Base-by-base conservation (phyloP, 331 rosid species). In the Ulmus americana region DNA sequence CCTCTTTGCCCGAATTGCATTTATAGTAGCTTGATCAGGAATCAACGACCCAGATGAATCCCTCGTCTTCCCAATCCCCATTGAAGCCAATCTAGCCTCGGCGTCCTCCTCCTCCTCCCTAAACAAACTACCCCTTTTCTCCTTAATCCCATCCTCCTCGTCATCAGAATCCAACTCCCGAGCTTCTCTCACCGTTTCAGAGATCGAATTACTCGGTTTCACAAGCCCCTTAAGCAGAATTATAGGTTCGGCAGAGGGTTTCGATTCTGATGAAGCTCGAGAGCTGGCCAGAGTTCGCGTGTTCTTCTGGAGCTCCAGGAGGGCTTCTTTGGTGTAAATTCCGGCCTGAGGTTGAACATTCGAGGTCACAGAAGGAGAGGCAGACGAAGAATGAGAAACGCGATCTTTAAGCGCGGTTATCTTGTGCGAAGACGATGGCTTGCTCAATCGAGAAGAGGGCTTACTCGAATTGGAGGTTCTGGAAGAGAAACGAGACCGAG, bases 281-380 rank as follows among this genome's bases (percentile, higher is more conserved):
- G 95, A 71, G 70, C 80, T 80, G 48, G 80, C 91, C 16, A 92
- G 79, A 60, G 95, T 92, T 74, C 97, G 86, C 2, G 98, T 85
- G 71, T 89, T 89, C 84, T 92, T 92, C 86, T 88, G 96, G 9
- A 92, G 95, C 77, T 88, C 95, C 1, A 76, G 94, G 64, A 92
- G 96, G 6, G 97, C 84, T 75, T 92, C 96, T 63, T 78, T 83
- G 67, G 98, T 92, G 77, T 92, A 92, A n/a, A 75, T 79, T 6
- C 97, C 97, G 4, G 95, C 98, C 72, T 81, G 96, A 9, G 98
- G 98, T 46, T 83, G 95, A 57, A 92, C 97, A 39, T 89, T 89
- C 70, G 98, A 92, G 28, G 84, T 70, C 2, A 84, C 52, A 42
- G 88, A 65, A 39, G 95, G 9, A 1, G 85, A 39, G 22, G 35